Evolutionary conservation across 192 early-diverging fungal species (phyloP), one percentile per base, ranked within the genome.

Genomic region (Haplosporangium gracile): DNA sequence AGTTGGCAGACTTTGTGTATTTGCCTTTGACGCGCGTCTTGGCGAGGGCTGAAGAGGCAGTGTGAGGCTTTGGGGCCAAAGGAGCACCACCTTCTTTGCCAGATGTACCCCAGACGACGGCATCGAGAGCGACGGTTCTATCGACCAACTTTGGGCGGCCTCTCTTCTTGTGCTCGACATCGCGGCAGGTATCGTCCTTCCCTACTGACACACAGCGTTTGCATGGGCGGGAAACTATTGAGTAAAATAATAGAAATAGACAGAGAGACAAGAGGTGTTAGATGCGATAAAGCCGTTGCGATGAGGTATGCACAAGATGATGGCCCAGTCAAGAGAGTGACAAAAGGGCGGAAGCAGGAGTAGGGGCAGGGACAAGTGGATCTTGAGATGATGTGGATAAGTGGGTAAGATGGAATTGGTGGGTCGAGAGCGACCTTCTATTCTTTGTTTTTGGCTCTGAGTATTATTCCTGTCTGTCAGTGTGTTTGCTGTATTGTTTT

Each of bases 81-180:
- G 63, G 39, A 34, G 70, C 81, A 43, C 82, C 32, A 75, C 74
- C 42, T 73, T 79, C 82, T 40, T 85, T 82, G 49, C 70, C 68
- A 57, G 77, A 43, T 22, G 81, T 51, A 49, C 57, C 63, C 77
- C 84, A 76, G n/a, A 81, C 81, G 34, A 63, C 72, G 42, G 80
- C 70, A 32, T 85, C 82, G 51, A 88, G 70, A 65, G 84, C 49
- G 32, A 80, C 65, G 87, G 89, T 68, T 77, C 92, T 94, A 77
- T 95, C 93, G 76, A 93, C 90, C 68, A 94, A 86, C 75, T 94
- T 95, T 63, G 97, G 97, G 13, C 97, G 90, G 43, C 97, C 97
- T 75, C 97, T 91, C 76, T 95, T 95, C 84, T 97, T 97, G 89
- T 96, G 96, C 89, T 95, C 93, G 49, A 96, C 94, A 85, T 97